Evolutionary conservation across 2,329 filamentous ascomycete species (phyloP), one percentile per base, ranked within the genome.

Genomic region (Trichothecium roseum): DNA sequence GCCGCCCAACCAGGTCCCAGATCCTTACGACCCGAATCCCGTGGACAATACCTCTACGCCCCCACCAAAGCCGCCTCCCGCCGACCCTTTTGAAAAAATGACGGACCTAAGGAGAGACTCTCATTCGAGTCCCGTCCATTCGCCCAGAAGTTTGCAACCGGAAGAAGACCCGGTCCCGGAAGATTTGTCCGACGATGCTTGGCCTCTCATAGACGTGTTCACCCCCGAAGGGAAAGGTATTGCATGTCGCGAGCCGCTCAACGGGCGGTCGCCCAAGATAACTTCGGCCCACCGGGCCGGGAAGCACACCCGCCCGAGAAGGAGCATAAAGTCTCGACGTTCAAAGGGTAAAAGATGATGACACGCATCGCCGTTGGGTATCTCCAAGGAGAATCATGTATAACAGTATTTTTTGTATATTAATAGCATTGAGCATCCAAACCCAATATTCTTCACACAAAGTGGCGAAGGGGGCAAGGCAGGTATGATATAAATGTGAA

Each of bases 191-290:
- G n/a, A n/a, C n/a, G n/a, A 10, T 20, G 9, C 17, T 30, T 78
- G 76, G 64, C 86, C 86, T 0, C 66, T 78, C 8, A 72, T 98
- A 6, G 88, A 96, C 45, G 76, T 96, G 1, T 95, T 82, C 50
- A 83, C 74, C 18, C 91, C 91, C 0, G 71, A 86, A 39, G 91
- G 91, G n/a, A 78, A 76, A 47, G 91, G 83, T 46, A 66, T 96
- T 20, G 80, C 70, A 1, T 60, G 64, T 8, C 67, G 85, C 26
- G 55, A 53, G 44, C 81, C 84, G 2, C 78, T 93, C 66, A 78
- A 81, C 46, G 84, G 76, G 6, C 87, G 78, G 72, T 39, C 79
- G 40, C 54, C 80, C 35, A 72, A 71, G 43, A 75, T 74, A 52
- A 72, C 73, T 18, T 63, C 60, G 12, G 57, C 64, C n/a, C 57